Conservation (phyloP, 1,284 basidiomycete species). For the Coniophora puteana region DNA sequence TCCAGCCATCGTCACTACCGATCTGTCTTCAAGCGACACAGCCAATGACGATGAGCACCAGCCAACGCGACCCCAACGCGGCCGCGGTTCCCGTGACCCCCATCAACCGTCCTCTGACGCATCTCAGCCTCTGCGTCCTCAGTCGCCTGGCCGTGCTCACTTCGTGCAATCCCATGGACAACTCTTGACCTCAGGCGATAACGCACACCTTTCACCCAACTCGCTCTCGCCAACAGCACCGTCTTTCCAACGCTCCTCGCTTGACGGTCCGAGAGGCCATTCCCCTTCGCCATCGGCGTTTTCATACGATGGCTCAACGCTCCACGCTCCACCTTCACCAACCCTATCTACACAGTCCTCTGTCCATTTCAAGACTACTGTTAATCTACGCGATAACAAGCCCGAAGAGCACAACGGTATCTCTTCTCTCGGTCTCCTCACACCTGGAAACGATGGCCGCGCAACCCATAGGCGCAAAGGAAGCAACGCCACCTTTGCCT, state of each 20-base stretch:
- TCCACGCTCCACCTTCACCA: conserved; percentile 59
- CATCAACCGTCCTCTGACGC: conserved; percentile 1
- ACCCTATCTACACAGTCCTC: conserved; percentile 65
- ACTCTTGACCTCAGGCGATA: neutral
- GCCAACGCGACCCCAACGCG: conserved; percentile 8
- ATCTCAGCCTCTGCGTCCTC: neutral
- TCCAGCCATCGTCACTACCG: conserved; percentile 31
- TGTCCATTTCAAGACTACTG: conserved; percentile 53
- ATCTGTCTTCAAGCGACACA: conserved; percentile 28
- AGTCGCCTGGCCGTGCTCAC: neutral
- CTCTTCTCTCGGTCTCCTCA: conserved; percentile 54
- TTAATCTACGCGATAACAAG: conserved; percentile 67
- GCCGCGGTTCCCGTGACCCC: neutral
- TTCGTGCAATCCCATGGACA: neutral
- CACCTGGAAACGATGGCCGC: conserved; percentile 29
- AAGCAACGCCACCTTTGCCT: conserved; percentile 37
- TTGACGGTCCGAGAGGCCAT: conserved; percentile 20
- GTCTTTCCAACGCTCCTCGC: conserved; percentile 16
- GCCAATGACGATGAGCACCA: neutral
- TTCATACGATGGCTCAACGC: conserved; percentile 37
- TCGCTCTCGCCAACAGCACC: neutral
- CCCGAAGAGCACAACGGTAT: conserved; percentile 57
- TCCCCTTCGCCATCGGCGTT: conserved; percentile 34
- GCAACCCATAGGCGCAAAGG: conserved; percentile 44
- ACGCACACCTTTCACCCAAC: conserved; percentile 22